Base-by-base conservation (phyloP, 352 stramenopile species). In the Saprolegnia diclina region DNA sequence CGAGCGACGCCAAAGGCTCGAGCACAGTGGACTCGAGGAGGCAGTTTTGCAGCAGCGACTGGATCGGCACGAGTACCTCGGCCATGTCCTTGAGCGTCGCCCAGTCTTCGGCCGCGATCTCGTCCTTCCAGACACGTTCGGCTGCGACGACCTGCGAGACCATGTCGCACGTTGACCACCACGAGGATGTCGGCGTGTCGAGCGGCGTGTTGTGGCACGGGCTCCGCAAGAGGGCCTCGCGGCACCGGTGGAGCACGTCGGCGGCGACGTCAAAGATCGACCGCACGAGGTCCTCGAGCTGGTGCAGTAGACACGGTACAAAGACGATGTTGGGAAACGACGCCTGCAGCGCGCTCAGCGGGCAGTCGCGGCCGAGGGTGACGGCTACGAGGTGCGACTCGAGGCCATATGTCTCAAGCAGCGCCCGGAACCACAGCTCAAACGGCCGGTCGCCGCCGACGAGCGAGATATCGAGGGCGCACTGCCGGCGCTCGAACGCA, bases 401-500 rank as follows among this genome's bases (percentile, higher is more conserved):
- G 45, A 53, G 45, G 19, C 45, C 19, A 6, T 24, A 22, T 13
- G 2, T 14, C 45, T 53, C 19, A 13, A 53, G 22, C 45, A n/a
- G 22, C 45, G 45, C 45, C 19, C 10, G 22, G 14, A n/a, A 50
- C 14, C 42, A 50, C 42, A n/a, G 29, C 29, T 35, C 29, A 5
- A 35, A 35, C 29, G 29, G 29, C 29, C 29, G 29, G 29, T 35
- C 29, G 29, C 29, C 29, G 5, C 22, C 29, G 50, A 57, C 45
- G 55, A 92, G 80, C 59, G 90, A 90, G 6, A 89, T 80, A 65
- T 92, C 84, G 22, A 92, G 74, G 37, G 90, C 82, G 38, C 84
- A 92, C 50, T 92, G 82, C 14, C 84, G 82, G 13, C 81, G 84
- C 44, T 79, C 78, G 62, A 92, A 92, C 46, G 79, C 84, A 19